A percentile compares a stretch with the other conserved stretches of the same genome.
Conservation (phyloP, 2,329 filamentous ascomycete genomes). For the Phialophora verrucosa region DNA sequence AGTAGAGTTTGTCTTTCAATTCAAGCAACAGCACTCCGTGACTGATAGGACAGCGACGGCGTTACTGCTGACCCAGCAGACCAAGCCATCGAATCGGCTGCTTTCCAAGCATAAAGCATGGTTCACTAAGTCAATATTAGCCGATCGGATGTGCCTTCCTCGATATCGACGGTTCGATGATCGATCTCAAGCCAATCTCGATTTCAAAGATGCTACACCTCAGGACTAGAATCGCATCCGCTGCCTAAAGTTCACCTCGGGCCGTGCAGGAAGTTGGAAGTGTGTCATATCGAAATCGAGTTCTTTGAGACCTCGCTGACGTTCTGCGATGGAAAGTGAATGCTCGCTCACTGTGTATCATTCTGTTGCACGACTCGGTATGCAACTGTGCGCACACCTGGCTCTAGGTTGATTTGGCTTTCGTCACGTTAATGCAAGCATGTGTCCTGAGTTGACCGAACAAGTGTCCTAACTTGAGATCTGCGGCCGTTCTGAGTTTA, state of each 20-base stretch:
- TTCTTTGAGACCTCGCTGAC: not conserved
- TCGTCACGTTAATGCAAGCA: not conserved
- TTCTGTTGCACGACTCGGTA: not conserved
- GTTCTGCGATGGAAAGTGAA: not conserved
- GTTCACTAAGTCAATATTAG: not conserved
- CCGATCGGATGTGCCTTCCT: not conserved
- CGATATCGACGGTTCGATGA: not conserved
- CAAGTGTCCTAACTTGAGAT: not conserved
- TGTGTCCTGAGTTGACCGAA: not conserved
- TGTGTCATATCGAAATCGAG: not conserved
- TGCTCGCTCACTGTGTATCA: not conserved
- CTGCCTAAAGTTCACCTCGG: no score
- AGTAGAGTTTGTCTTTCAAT: not conserved
- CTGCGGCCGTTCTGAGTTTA: not conserved
- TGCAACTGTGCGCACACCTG: not conserved
- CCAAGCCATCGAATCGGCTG: constrained; percentile 1
- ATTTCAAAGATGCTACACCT: not conserved
- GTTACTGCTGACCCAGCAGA: not conserved
- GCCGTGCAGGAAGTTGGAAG: no score
- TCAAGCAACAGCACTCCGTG: not conserved
- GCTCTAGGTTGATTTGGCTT: no score
- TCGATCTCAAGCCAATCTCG: not conserved
- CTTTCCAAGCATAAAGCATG: constrained; percentile 6
- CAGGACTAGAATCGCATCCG: no score
- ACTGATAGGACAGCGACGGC: not conserved